These are phyloP conservation scores for Epichloe brachyelytri DNA, from an alignment of 2,329 filamentous ascomycete species.

Conservation along the genomic window DNA sequence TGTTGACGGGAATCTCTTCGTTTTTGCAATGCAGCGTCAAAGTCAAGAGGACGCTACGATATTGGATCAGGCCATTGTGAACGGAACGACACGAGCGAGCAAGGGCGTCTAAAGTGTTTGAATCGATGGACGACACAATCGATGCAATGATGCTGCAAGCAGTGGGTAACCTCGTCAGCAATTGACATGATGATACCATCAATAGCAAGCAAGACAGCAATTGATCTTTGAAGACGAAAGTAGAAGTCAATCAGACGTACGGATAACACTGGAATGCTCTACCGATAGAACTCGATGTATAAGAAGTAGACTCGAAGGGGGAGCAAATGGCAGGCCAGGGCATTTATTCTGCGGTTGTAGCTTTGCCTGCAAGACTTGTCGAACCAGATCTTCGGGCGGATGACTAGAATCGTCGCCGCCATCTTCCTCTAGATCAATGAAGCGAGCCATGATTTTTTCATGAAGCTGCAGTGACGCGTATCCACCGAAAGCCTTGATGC, in stretches of 20 bases:
- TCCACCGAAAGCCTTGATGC: background rate
- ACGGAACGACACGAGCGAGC: conserved; percentile 72
- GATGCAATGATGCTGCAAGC: conserved; percentile 60
- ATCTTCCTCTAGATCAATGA: conserved; percentile 12
- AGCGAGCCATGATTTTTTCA: conserved; percentile 10
- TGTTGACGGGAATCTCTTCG: conserved; percentile 44
- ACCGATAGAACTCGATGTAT: conserved; percentile 12
- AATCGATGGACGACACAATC: conserved; percentile 66
- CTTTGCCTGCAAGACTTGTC: conserved; percentile 2
- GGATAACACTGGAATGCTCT: conserved; percentile 24
- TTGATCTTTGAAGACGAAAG: conserved; percentile 1
- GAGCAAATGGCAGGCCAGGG: background rate
- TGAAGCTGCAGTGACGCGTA: background rate
- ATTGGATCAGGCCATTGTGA: conserved; percentile 64
- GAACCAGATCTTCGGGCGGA: conserved; percentile 3
- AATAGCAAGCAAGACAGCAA: background rate
- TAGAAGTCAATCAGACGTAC: conserved; percentile 11
- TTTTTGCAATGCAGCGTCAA: conserved; percentile 72
- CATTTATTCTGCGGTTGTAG: background rate
- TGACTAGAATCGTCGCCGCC: conserved; percentile 4
- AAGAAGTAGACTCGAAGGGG: background rate
- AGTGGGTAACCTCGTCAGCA: background rate
- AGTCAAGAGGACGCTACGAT: conserved; percentile 57
- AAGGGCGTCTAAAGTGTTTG: conserved; percentile 76
- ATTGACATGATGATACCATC: background rate